phyloP scores from a whole-genome alignment of 139 green algal species.

The Pleodorina starrii region DNA sequence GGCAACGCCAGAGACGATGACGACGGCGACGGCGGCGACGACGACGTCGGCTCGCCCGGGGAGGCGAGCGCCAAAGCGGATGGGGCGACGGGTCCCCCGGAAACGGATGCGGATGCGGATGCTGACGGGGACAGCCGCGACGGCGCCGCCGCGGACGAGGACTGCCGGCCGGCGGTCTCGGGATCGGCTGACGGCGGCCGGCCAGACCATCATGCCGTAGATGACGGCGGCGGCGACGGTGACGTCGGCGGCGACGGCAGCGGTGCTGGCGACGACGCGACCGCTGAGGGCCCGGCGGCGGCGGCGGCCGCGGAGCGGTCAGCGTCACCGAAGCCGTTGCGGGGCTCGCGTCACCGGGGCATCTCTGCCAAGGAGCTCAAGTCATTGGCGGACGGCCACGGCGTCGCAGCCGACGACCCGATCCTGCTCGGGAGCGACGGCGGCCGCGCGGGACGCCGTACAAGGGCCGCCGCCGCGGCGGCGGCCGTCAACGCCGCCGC shows the following conservation, averaged over 20 bases:
- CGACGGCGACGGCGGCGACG: neutral
- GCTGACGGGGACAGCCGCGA: neutral
- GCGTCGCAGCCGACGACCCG: neutral
- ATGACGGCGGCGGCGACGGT: too few relatives aligned
- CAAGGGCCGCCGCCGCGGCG: conserved; percentile 6
- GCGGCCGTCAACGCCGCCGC: neutral
- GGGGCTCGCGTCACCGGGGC: neutral
- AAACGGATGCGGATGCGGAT: neutral
- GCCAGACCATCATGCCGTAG: too few relatives aligned
- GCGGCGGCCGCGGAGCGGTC: neutral
- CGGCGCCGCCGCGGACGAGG: neutral
- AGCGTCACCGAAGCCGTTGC: neutral
- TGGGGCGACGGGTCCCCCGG: too few relatives aligned
- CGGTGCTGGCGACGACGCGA: too few relatives aligned
- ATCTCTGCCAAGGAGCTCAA: conserved; percentile 39
- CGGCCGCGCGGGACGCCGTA: neutral
- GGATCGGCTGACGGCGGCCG: neutral
- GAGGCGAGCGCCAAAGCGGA: too few relatives aligned
- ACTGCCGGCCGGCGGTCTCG: neutral
- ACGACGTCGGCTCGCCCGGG: too few relatives aligned
- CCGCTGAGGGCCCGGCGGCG: neutral
- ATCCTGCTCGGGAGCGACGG: neutral
- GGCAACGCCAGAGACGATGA: neutral
- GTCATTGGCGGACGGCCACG: neutral
- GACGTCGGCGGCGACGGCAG: too few relatives aligned